These are phyloP conservation scores for Blastocystis sp. DNA, from an alignment of 352 stramenopile genomes.

Conservation along the genomic window DNA sequence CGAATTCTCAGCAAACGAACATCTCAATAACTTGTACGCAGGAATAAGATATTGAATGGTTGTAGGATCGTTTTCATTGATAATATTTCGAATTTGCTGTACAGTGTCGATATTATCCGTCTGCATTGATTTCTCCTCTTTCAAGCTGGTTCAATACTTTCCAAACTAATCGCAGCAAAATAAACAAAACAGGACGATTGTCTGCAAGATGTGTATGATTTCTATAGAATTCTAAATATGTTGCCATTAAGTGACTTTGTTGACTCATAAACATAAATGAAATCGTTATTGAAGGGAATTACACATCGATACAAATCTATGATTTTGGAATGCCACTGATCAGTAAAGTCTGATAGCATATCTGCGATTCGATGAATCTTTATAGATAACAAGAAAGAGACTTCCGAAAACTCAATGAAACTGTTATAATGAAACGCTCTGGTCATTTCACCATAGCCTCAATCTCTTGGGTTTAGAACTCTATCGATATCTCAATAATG, in stretches of 20 bases:
- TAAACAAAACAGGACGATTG: too few species aligned
- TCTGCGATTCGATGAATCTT: neutral
- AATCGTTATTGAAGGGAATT: too few species aligned
- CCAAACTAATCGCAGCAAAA: neutral
- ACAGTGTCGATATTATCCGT: neutral
- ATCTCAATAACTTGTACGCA: slow-evolving; percentile 18
- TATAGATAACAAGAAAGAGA: neutral
- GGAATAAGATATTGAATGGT: slow-evolving; percentile 49
- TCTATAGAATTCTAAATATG: too few species aligned
- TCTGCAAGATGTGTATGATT: too few species aligned
- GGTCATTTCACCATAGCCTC: slow-evolving; percentile 5
- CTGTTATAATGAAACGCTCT: neutral
- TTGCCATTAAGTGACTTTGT: too few species aligned
- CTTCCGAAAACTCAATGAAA: neutral
- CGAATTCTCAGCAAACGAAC: neutral
- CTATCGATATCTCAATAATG: slow-evolving; percentile 8
- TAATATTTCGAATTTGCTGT: slow-evolving; percentile 26
- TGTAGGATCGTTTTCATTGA: neutral
- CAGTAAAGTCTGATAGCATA: too few species aligned
- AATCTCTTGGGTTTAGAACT: slow-evolving; percentile 26
- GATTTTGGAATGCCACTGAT: too few species aligned
- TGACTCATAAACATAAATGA: too few species aligned
- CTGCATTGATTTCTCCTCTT: slow-evolving; percentile 1
- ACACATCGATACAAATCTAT: too few species aligned
- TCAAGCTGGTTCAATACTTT: neutral